These are phyloP conservation scores for Eremochloa ophiuroides DNA, from an alignment of 176 grass and related monocot genomes.

Conservation along the genomic window DNA sequence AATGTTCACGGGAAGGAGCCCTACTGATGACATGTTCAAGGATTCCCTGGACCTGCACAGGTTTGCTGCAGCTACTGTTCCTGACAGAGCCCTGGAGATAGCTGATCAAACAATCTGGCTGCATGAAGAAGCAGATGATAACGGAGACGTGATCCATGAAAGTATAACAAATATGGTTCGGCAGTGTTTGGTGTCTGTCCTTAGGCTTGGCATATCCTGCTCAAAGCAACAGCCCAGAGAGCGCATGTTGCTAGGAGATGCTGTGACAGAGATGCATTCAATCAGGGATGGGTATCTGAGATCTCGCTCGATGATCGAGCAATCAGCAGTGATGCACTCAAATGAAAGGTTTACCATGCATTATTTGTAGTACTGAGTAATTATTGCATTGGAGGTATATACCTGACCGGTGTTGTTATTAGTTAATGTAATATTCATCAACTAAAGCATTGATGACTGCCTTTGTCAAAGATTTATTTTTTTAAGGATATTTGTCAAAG, in stretches of 20 bases:
- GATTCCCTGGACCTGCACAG: not conserved
- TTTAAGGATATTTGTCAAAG: no score
- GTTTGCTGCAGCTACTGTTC: not conserved
- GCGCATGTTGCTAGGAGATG: not conserved
- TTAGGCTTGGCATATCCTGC: not conserved
- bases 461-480: no score
- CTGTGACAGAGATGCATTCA: not conserved
- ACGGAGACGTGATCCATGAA: no score
- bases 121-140: not conserved
- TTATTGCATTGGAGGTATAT: no score
- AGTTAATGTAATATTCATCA: no score
- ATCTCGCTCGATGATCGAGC: no score
- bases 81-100: not conserved
- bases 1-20: not conserved
- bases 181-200: not conserved
- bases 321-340: no score
- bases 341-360: no score
- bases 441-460: no score
- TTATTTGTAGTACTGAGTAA: no score
- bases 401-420: no score
- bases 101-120: not conserved
- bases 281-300: not conserved
- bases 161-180: not conserved
- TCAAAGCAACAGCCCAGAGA: not conserved
- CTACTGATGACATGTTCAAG: not conserved